Conservation (phyloP, 179 eudicot genomes). For the Beta corolliflora region DNA sequence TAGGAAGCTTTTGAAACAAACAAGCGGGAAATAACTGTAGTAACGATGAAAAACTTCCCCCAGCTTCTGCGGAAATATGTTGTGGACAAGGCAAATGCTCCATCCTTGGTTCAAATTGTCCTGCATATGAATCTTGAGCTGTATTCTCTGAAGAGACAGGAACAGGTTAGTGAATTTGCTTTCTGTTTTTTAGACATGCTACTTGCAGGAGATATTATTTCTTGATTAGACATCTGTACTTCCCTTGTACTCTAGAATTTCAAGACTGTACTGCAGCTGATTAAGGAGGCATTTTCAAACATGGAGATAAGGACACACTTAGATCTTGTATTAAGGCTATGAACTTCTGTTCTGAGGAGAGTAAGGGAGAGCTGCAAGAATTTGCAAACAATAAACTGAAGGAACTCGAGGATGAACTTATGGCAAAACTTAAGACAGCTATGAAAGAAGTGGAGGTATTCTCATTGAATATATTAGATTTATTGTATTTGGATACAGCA, state of each 20-base stretch:
- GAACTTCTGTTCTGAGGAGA: conserved; percentile 66
- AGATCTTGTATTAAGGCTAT: conserved; percentile 84
- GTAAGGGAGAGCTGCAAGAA: conserved; percentile 90
- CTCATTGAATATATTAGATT: neutral
- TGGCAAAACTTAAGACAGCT: conserved; percentile 71
- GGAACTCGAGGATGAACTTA: conserved; percentile 85
- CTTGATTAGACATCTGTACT: neutral
- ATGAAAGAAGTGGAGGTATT: conserved; percentile 80
- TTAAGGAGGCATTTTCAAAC: conserved; percentile 83
- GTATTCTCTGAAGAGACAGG: conserved; percentile 92
- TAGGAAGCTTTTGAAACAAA: conserved; percentile 74
- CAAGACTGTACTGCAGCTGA: conserved; percentile 67
- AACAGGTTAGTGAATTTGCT: conserved; percentile 56
- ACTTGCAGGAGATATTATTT: conserved; percentile 14
- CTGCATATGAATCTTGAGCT: conserved; percentile 83
- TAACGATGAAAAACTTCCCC: conserved; percentile 88
- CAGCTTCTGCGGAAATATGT: conserved; percentile 83
- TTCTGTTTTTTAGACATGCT: neutral
- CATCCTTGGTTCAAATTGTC: conserved; percentile 72
- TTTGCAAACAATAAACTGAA: conserved; percentile 74
- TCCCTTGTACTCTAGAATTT: conserved; percentile 55
- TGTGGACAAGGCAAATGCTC: conserved; percentile 86
- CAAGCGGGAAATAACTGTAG: conserved; percentile 67
- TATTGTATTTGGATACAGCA: neutral
- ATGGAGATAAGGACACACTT: conserved; percentile 88